phyloP scores from a whole-genome alignment of 441 rosid genomes.

The Breynia disticha region DNA sequence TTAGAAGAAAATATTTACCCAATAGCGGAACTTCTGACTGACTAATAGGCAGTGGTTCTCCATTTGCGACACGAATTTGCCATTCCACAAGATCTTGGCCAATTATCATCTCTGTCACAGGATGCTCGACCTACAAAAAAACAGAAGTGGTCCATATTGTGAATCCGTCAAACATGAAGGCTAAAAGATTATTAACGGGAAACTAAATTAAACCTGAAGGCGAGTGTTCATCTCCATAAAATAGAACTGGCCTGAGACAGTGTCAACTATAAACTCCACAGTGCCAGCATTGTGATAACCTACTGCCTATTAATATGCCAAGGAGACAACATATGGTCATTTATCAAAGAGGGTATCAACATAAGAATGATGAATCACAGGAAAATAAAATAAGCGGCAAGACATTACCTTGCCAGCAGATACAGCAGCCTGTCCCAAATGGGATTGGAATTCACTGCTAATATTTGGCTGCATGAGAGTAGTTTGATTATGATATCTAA shows the following conservation, averaged over 20 bases:
- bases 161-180: constrained; percentile 11
- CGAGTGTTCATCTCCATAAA: constrained; percentile 99
- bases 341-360: constrained; percentile 5
- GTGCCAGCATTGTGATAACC: constrained; percentile 93
- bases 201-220: constrained; percentile 57
- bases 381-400: constrained; percentile 7
- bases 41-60: constrained; percentile 71
- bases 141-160: constrained; percentile 6
- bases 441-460: constrained; percentile 50
- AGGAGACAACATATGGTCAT: constrained; percentile 25
- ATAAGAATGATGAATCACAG: not conserved
- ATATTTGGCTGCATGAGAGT: constrained; percentile 71
- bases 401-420: constrained; percentile 79
- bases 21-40: constrained; percentile 74
- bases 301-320: constrained; percentile 65
- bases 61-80: constrained; percentile 91
- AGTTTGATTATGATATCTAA: constrained; percentile 20
- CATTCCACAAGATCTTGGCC: constrained; percentile 96
- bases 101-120: constrained; percentile 97
- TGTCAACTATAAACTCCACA: constrained; percentile 92
- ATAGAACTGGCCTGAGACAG: constrained; percentile 65
- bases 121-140: constrained; percentile 80
- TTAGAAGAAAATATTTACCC: constrained; percentile 32
- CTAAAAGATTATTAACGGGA: constrained; percentile 11
- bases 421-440: constrained; percentile 83